Evolutionary conservation across 2,329 filamentous ascomycete genomes (phyloP).

Genomic region (Penicillium sp.): DNA sequence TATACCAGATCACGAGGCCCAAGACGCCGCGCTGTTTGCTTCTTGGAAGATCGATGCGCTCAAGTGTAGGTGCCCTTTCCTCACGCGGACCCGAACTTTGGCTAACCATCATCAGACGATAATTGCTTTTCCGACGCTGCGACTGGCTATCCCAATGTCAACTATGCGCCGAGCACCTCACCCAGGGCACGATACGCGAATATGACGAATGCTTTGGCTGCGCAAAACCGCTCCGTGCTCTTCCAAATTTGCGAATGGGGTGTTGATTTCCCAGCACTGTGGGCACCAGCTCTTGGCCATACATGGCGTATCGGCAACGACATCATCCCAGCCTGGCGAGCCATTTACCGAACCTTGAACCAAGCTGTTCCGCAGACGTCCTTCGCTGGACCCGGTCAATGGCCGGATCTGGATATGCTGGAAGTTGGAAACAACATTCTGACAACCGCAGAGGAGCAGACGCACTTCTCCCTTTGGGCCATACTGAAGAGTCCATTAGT

Average conservation of each 20-base stretch:
- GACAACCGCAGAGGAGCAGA: conserved; percentile 53
- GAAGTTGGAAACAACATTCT: conserved; percentile 55
- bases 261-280: conserved; percentile 53
- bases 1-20: conserved; percentile 47
- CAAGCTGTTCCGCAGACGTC: conserved; percentile 54
- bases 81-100: not conserved
- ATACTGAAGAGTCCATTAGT: conserved; percentile 57
- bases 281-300: conserved; percentile 53
- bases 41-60: conserved; percentile 50
- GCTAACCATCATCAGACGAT: conserved; percentile 43
- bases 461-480: conserved; percentile 59
- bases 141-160: conserved; percentile 47
- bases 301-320: conserved; percentile 59
- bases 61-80: conserved; percentile 48
- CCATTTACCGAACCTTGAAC: conserved; percentile 57
- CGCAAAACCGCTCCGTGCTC: conserved; percentile 48
- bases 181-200: conserved; percentile 50
- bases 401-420: conserved; percentile 59
- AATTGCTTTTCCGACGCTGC: conserved; percentile 54
- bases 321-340: conserved; percentile 57
- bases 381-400: conserved; percentile 52
- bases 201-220: conserved; percentile 51
- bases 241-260: conserved; percentile 61
- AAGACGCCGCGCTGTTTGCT: conserved; percentile 45
- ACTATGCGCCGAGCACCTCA: conserved; percentile 44